These are phyloP conservation scores for Trichomonascus vanleenenianus DNA, from an alignment of 805 yeast species.

Conservation along the genomic window DNA sequence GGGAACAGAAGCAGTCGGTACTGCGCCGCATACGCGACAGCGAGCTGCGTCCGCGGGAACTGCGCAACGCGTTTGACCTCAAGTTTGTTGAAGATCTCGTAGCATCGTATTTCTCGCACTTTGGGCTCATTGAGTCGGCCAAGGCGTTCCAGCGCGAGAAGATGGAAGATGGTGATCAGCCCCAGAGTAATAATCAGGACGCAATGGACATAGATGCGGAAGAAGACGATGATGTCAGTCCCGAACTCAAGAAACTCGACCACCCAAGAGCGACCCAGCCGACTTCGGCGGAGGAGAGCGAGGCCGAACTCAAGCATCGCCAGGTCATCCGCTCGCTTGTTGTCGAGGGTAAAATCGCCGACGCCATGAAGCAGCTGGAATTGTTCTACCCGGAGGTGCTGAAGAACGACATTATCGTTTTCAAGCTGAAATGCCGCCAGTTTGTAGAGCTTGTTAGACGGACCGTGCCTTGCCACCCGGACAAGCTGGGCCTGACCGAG, in stretches of 20 bases:
- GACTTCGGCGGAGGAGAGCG: constrained; percentile 20
- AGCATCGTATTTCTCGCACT: constrained; percentile 46
- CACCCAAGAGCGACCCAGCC: constrained; percentile 7
- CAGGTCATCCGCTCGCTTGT: constrained; percentile 40
- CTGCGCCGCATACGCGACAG: neutral
- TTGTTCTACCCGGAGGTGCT: constrained; percentile 35
- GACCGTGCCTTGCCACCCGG: neutral
- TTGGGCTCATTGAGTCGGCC: constrained; percentile 50
- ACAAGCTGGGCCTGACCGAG: neutral
- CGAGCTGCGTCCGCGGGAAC: constrained; percentile 1
- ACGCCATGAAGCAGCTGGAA: constrained; percentile 34
- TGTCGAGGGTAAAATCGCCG: constrained; percentile 38
- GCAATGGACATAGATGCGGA: constrained; percentile 12
- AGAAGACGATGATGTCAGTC: constrained; percentile 6
- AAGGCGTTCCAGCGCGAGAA: constrained; percentile 43
- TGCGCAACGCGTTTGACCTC: constrained; percentile 1
- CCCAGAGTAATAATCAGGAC: constrained; percentile 1
- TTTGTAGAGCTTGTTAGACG: constrained; percentile 34
- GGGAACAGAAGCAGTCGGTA: constrained; percentile 33
- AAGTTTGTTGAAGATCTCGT: constrained; percentile 31
- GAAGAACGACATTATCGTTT: constrained; percentile 29
- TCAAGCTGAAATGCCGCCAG: constrained; percentile 38
- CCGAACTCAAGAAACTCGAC: neutral
- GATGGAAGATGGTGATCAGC: constrained; percentile 25
- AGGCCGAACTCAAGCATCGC: constrained; percentile 33